Evolutionary conservation across 192 early-diverging fungal species (phyloP), one percentile per base, ranked within the genome.

Genomic region (Neocallimastix lanati): DNA sequence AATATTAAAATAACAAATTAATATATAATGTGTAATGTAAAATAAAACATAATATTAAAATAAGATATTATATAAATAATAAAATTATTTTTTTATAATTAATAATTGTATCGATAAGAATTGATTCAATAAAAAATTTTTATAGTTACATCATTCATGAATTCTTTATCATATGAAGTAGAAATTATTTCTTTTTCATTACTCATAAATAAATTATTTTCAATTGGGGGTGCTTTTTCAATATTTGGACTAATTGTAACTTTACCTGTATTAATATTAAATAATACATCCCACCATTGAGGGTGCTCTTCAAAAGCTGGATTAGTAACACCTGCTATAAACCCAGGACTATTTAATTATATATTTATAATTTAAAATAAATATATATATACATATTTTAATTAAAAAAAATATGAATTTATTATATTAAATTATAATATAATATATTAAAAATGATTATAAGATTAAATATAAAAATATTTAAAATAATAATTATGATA

Each of bases 281-380:
- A 97, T 27, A 96, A 86, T n/a, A 98, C 88, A 87, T 98, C 96
- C 95, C 96, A 98, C 95, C 95, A 96, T 77, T 90, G 86, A 16
- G 93, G 88, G 37, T 95, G 92, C 82, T 97, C 94, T 82, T 96
- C 96, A 86, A 97, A 96, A 1, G 93, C 89, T n/a, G 94, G 93
- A 84, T 98, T 97, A 0, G 96, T 96, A 14, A 97, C 95, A 21
- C 96, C 96, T 7, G 96, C 96, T 84, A 98, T 95, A 84, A 94
- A 98, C 12, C 95, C 96, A 28, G 94, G 88, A 79, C 85, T 84
- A 33, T 38, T n/a, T 21, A 79, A 77, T 1, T 11, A 21, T 6
- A 27, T n/a, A 58, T 28, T 28, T 77, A 85, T 29, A 16, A n/a
- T 21, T 28, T 21, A 13, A 3, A 12, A 33, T 30, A 28, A 83